Evolutionary conservation across 306 rosid genomes (phyloP), one percentile per base, ranked within the genome.

Genomic region (Acacia acuminata): DNA sequence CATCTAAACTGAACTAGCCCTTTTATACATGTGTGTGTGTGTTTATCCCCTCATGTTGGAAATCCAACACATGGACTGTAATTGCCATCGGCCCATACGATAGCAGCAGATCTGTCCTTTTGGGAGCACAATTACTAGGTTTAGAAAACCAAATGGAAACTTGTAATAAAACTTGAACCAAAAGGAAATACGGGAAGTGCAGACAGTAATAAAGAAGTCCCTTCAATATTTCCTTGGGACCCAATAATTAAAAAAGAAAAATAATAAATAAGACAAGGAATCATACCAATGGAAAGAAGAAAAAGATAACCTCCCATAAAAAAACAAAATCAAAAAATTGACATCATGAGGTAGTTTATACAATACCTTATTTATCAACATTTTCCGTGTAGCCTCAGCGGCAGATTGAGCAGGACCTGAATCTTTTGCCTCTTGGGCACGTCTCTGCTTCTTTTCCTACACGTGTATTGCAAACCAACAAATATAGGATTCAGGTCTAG

Each of bases 391-490:
- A 22, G 94, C 93, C 84, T 90, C 98, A 15, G 84, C 90, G 76
- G 96, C 91, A 25, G 96, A 90, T 85, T 91, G 91, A 77, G 95
- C 97, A 82, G 96, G 92, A 83, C 90, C 82, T 8, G 76, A 66
- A 67, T 55, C 80, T 79, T 87, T 88, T 60, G 87, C 89, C 82
- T 88, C 84, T 0, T 81, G 80, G 82, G 86, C 84, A 64, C 82
- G 90, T 86, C 61, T 87, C 40, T 82, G 82, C 64, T 81, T 88
- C 81, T 78, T 77, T 85, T 90, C 94, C 97, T 91, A 76, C 20
- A 58, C 1, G 30, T 50, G 69, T 19, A 77, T 48, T 66, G 75
- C 32, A 71, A 67, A 76, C 69, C 61, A 66, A 79, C 40, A 43
- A 45, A 36, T 56, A 75, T 36, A 10, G 72, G 80, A 14, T 22